These are phyloP conservation scores for Stellera chamaejasme DNA, from an alignment of 345 rosid genomes.

Conservation along the genomic window DNA sequence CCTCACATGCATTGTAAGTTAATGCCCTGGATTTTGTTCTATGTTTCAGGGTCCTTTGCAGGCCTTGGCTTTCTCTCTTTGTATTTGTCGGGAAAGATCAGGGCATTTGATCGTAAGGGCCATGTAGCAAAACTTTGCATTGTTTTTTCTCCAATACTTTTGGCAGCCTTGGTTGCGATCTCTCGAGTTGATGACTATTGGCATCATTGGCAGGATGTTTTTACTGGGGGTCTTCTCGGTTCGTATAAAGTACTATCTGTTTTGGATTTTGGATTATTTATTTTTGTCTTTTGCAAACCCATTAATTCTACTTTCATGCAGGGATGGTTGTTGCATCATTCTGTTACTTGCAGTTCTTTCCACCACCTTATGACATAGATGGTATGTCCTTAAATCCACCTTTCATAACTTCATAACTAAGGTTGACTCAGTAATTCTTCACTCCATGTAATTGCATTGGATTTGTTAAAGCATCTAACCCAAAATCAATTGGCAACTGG, in stretches of 20 bases:
- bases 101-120: constrained; percentile 73
- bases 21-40: constrained; percentile 14
- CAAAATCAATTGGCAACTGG: too few relatives aligned
- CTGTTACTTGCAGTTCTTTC: constrained; percentile 81
- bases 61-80: constrained; percentile 71
- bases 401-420: neutral
- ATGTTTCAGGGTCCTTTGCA: constrained; percentile 79
- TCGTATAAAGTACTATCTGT: constrained; percentile 5
- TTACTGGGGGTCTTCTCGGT: constrained; percentile 85
- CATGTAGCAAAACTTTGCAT: constrained; percentile 89
- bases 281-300: constrained; percentile 1
- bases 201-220: constrained; percentile 99
- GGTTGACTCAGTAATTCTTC: neutral
- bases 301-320: constrained; percentile 17
- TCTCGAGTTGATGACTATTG: constrained; percentile 94
- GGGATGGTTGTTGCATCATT: constrained; percentile 50
- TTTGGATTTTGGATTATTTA: neutral
- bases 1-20: neutral
- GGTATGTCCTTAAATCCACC: constrained; percentile 29
- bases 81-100: constrained; percentile 75
- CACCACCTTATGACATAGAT: constrained; percentile 55
- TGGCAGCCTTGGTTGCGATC: constrained; percentile 73
- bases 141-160: constrained; percentile 56
- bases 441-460: neutral
- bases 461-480: too few relatives aligned